Base-by-base conservation (phyloP, 1,139 yeast species). In the Debaryomycetaceae sp. region DNA sequence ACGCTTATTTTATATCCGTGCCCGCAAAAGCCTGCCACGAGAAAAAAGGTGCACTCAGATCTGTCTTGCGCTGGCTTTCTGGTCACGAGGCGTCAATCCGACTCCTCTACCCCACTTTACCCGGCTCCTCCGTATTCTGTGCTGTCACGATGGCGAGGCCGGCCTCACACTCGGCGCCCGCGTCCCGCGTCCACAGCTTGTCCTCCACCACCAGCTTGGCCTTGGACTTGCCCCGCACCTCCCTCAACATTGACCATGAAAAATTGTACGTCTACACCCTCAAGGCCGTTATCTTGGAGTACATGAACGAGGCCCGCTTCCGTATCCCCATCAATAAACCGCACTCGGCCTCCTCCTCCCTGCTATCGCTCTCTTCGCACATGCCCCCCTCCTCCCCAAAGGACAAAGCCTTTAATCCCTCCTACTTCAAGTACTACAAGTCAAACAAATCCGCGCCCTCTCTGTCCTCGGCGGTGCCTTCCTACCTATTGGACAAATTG, bases 301-400 rank as follows among this genome's bases (percentile, higher is more conserved):
- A 75, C 41, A 53, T 65, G 33, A 70, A 66, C 36, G 80, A 74
- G 43, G 77, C 77, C 4, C 48, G 81, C 21, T 75, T 74, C 49
- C 48, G 63, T 30, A 60, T 64, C 4, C 68, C 68, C 1, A 47
- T 56, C 11, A 37, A 39, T 20, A 36, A 27, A 8, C 12, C 25
- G 6, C 15, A 29, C 5, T 28, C 19, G 15, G 27, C 25, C n/a
- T 8, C 25, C 11, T 4, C 22, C 7, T 27, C 29, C 5, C 16
- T 16, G 11, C 15, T 13, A 13, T 19, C 36, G n/a, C 7, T 12
- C 13, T 22, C 24, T 13, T 7, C 24, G 14, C n/a, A n/a, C n/a
- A n/a, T n/a, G n/a, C 20, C 32, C 35, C 22, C 19, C n/a, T 28
- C 36, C 7, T 30, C 37, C 13, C 39, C 25, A 12, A 13, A 18